Evolutionary conservation across 2,329 filamentous ascomycete genomes (phyloP).

Genomic region (Pyricularia pennisetigena): DNA sequence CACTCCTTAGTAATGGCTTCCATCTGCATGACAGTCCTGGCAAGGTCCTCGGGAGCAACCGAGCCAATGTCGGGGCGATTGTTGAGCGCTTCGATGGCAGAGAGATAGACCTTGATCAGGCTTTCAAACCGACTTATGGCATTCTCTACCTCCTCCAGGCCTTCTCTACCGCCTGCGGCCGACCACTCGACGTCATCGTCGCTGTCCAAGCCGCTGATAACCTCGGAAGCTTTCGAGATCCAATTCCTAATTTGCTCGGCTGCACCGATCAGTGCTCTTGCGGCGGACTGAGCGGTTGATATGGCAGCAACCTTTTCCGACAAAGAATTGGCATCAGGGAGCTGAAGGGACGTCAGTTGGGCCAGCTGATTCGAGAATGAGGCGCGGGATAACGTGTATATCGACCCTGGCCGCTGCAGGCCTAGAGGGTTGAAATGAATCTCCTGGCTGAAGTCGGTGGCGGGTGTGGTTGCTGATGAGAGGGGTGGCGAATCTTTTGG

Average conservation of each 20-base stretch:
- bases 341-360: slow-evolving; percentile 79
- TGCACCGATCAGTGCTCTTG: slow-evolving; percentile 73
- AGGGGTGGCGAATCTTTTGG: slow-evolving; percentile 44
- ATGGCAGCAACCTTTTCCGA: slow-evolving; percentile 78
- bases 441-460: slow-evolving; percentile 35
- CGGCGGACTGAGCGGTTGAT: slow-evolving; percentile 73
- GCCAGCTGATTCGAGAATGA: slow-evolving; percentile 91
- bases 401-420: slow-evolving; percentile 66
- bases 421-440: slow-evolving; percentile 60
- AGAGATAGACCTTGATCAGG: slow-evolving; percentile 84
- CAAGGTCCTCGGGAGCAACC: slow-evolving; percentile 63
- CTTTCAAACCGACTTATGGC: slow-evolving; percentile 79
- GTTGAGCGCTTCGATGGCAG: slow-evolving; percentile 89
- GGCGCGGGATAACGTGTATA: slow-evolving; percentile 85
- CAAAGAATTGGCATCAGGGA: slow-evolving; percentile 77
- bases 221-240: slow-evolving; percentile 87
- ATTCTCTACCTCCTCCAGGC: slow-evolving; percentile 60
- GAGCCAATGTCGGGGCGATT: slow-evolving; percentile 62
- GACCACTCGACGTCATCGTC: slow-evolving; percentile 99
- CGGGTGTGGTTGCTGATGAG: slow-evolving; percentile 13
- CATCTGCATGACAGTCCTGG: slow-evolving; percentile 75
- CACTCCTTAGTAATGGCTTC: slow-evolving; percentile 78
- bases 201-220: slow-evolving; percentile 79
- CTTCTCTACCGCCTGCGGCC: slow-evolving; percentile 73
- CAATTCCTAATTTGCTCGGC: slow-evolving; percentile 89